These are phyloP conservation scores for Alternaria conjuncta DNA, from an alignment of 2,329 filamentous ascomycete genomes.

Conservation along the genomic window DNA sequence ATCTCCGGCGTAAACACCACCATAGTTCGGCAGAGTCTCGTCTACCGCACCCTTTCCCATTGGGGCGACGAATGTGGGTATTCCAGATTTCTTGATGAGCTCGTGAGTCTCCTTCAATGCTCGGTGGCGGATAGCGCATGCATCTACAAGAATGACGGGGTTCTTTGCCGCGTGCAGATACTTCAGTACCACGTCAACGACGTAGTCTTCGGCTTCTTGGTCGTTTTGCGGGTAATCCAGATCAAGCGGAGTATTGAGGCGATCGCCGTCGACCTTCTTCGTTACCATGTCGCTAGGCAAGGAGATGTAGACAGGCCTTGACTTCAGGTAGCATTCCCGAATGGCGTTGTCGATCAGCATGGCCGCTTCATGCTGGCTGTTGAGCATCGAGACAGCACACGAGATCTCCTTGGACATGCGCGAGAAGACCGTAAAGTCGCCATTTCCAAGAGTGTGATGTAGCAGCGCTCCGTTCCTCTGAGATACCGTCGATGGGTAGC, in stretches of 20 bases:
- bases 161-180: constrained; percentile 75
- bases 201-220: constrained; percentile 75
- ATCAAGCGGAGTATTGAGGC: constrained; percentile 74
- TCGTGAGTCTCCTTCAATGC: constrained; percentile 75
- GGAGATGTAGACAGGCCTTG: constrained; percentile 82
- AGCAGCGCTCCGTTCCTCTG: constrained; percentile 52
- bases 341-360: constrained; percentile 79
- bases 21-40: constrained; percentile 76
- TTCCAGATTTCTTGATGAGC: constrained; percentile 72
- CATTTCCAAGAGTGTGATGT: constrained; percentile 57
- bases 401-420: constrained; percentile 78
- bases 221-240: constrained; percentile 70
- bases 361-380: constrained; percentile 72
- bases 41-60: constrained; percentile 89
- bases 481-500: constrained; percentile 51
- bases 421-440: constrained; percentile 82
- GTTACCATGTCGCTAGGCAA: constrained; percentile 82
- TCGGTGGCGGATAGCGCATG: constrained; percentile 79
- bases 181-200: constrained; percentile 79
- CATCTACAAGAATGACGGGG: constrained; percentile 82
- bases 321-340: constrained; percentile 74
- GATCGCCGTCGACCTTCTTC: constrained; percentile 75
- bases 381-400: constrained; percentile 73
- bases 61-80: constrained; percentile 86
- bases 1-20: constrained; percentile 84